phyloP scores from a whole-genome alignment of 495 filamentous ascomycete genomes.

The Aspergillus kassunensis region DNA sequence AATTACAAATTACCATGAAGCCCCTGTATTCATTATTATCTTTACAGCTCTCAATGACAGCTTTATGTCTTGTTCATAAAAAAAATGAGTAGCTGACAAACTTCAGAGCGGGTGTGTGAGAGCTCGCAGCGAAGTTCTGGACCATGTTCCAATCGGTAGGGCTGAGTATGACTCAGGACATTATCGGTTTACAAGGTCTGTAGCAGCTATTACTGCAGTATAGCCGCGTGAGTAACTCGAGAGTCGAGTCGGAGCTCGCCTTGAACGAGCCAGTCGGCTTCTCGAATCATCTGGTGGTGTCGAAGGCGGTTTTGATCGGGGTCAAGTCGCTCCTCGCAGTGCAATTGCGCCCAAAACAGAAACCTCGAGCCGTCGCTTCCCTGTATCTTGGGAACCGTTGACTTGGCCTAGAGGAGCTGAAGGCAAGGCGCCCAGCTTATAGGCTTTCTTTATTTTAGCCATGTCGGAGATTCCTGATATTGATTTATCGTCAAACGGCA shows the following conservation, averaged over 20 bases:
- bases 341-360: conserved; percentile 69
- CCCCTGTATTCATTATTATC: no score
- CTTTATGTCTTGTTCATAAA: neutral
- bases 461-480: conserved; percentile 59
- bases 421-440: conserved; percentile 63
- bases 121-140: neutral
- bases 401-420: conserved; percentile 26
- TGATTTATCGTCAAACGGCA: conserved; percentile 60
- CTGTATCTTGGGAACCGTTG: conserved; percentile 23
- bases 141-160: no score
- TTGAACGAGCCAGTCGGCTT: neutral
- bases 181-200: neutral
- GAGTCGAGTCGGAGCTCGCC: neutral
- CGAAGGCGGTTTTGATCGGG: neutral
- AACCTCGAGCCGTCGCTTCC: conserved; percentile 54
- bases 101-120: no score
- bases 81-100: neutral
- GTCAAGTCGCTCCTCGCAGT: conserved; percentile 53
- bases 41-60: no score
- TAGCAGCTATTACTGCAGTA: no score
- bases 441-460: conserved; percentile 71
- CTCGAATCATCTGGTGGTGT: neutral
- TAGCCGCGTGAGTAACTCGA: neutral
- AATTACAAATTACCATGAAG: neutral
- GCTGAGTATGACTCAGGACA: neutral